A percentile compares a stretch with the other conserved stretches of the same genome.
Conservation (phyloP, 306 rosid genomes). For the Ceratonia siliqua region DNA sequence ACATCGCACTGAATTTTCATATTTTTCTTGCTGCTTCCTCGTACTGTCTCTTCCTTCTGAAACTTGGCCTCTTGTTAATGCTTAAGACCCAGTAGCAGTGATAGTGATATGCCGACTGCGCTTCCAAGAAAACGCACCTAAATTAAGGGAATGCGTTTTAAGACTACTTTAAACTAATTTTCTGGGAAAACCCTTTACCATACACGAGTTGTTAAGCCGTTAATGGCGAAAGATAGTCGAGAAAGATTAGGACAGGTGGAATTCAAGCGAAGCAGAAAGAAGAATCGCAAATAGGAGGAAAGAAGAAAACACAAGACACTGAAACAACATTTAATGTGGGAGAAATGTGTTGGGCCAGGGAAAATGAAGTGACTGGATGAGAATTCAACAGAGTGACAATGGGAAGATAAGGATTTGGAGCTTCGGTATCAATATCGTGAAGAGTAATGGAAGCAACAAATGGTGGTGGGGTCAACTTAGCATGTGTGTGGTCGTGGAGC, state of each 20-base stretch:
- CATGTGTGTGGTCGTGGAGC: constrained; percentile 47
- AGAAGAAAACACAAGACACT: neutral
- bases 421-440: constrained; percentile 14
- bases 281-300: neutral
- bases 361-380: constrained; percentile 40
- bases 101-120: too few relatives aligned
- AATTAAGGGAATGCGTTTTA: too few relatives aligned
- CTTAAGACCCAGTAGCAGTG: too few relatives aligned
- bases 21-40: neutral
- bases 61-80: too few relatives aligned
- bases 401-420: constrained; percentile 45
- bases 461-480: constrained; percentile 11
- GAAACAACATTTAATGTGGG: neutral
- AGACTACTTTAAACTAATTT: too few relatives aligned
- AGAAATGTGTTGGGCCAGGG: neutral
- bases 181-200: neutral
- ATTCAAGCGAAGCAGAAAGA: neutral
- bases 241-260: neutral
- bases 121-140: neutral
- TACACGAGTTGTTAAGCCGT: neutral
- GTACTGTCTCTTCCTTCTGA: neutral
- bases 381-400: constrained; percentile 14
- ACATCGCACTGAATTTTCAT: constrained; percentile 99
- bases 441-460: neutral
- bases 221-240: neutral